Conservation (phyloP, 2,329 filamentous ascomycete species). For the Saccharata proteae region DNA sequence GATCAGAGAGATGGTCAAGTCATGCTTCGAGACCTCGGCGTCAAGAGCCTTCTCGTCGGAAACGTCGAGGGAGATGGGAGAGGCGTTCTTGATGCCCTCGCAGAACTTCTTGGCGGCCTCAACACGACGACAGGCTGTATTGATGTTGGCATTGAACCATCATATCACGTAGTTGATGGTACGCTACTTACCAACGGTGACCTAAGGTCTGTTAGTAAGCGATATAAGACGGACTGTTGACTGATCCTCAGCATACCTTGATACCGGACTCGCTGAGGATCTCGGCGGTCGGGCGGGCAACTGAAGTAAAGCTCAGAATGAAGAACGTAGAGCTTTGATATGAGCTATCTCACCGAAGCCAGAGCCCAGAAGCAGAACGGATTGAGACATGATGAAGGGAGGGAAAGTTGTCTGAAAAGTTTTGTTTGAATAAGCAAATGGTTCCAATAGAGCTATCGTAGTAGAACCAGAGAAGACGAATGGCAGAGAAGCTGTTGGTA, state of each 20-base stretch:
- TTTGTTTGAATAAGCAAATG: no score
- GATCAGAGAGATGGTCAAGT: constrained; percentile 58
- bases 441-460: no score
- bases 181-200: constrained; percentile 37
- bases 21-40: constrained; percentile 64
- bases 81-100: constrained; percentile 56
- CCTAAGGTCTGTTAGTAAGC: constrained; percentile 3
- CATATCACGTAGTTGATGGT: no score
- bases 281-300: constrained; percentile 45
- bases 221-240: no score
- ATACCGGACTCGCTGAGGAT: constrained; percentile 46
- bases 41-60: constrained; percentile 65
- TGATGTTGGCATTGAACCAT: no score
- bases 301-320: constrained; percentile 12
- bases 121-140: constrained; percentile 72
- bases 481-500: no score
- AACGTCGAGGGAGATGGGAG: constrained; percentile 75
- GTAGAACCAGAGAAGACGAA: no score
- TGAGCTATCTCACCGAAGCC: constrained; percentile 19
- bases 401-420: no score
- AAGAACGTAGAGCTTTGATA: constrained; percentile 1
- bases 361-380: constrained; percentile 26
- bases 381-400: constrained; percentile 18
- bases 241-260: constrained; percentile 28
- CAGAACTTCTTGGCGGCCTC: constrained; percentile 64